These are phyloP conservation scores for Boletus sp. DNA, from an alignment of 1,284 basidiomycete species.

Conservation along the genomic window DNA sequence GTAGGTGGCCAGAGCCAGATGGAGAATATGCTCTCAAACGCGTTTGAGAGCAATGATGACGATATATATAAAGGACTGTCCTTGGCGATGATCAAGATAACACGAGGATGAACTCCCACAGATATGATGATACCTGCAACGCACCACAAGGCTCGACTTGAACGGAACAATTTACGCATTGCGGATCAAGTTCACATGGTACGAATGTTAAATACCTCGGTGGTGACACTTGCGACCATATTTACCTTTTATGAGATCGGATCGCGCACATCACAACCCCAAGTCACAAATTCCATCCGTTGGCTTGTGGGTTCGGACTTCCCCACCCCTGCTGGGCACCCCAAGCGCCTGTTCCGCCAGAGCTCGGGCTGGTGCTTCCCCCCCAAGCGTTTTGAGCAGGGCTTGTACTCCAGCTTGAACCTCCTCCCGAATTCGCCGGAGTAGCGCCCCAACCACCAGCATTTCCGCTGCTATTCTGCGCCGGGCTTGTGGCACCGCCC, in stretches of 20 bases:
- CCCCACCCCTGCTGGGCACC: constrained; percentile 37
- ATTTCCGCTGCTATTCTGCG: constrained; percentile 28
- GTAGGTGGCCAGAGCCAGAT: no score
- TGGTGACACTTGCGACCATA: not conserved
- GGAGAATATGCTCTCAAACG: no score
- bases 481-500: constrained; percentile 29
- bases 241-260: not conserved
- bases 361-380: constrained; percentile 33
- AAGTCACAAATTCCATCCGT: constrained; percentile 52
- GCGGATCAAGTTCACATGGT: no score
- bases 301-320: constrained; percentile 44
- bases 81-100: no score
- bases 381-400: constrained; percentile 34
- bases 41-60: no score
- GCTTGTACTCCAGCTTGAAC: constrained; percentile 35
- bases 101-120: no score
- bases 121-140: no score
- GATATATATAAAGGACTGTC: no score
- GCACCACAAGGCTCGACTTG: no score
- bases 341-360: constrained; percentile 28
- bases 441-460: constrained; percentile 25
- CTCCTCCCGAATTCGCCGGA: constrained; percentile 26
- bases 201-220: not conserved
- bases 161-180: no score
- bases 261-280: not conserved